Evolutionary conservation across 2,329 filamentous ascomycete genomes (phyloP), one percentile per base, ranked within the genome.

Genomic region (Claviceps lovelessii): DNA sequence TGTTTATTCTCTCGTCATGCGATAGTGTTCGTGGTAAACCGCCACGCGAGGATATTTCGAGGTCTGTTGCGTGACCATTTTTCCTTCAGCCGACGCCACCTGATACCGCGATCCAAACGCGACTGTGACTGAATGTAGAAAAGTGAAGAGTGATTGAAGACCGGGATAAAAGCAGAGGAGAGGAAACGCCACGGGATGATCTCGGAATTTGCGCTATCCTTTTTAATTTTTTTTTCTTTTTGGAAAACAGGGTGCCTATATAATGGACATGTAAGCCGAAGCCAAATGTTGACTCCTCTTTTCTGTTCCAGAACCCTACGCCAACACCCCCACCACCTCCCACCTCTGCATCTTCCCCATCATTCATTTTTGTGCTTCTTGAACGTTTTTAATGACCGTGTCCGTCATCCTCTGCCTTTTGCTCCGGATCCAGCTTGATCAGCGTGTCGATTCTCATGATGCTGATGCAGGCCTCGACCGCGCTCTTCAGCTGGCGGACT

Each of bases 371-470:
- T 37, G 35, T 17, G 6, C 4, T 13, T 17, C 7, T 23, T 23
- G 35, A 11, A 37, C 17, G 17, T 10, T 39, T 11, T 44, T 67
- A 93, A 74, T 95, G 89, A 54, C 85, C 89, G 72, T 94, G 88
- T 55, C 88, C 90, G 73, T 95, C 86, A 61, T 81, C 81, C 65
- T 83, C 80, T 46, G 39, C 44, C 67, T 80, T 78, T 76, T 85
- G 80, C 76, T 96, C 90, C 19, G 90, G 90, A 77, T 98, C 93
- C 71, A 98, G 76, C 77, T 95, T 95, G 74, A 98, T 97, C 72
- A 98, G 78, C 61, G 93, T 97, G 76, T 98, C 93, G 68, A 98
- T 98, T 66, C 93, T 83, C 93, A 98, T 97, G 70, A 98, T 97
- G 67, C 90, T 88, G 72, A 98, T 95, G 72, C 93, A 97, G 54